Evolutionary conservation across 225 moss, liverwort and hornwort species (phyloP), one percentile per base, ranked within the genome.

Genomic region (Physcomitrellopsis africana): DNA sequence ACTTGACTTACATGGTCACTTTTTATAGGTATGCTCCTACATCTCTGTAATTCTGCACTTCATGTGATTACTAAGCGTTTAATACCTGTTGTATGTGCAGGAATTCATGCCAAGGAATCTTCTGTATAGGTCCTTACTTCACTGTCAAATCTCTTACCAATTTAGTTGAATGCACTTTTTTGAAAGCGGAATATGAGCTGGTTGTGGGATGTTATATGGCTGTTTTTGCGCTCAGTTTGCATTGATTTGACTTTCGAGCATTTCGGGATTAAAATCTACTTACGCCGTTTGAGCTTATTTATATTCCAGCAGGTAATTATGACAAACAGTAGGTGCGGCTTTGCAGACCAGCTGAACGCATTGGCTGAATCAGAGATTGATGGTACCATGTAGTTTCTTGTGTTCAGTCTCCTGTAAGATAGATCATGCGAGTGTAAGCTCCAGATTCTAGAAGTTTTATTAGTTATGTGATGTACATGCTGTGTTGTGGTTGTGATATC

Each of bases 261-360:
- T 43, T 67, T 53, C 63, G 20, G 57, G 67, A 44, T 69, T 65
- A 0, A 24, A 13, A 37, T 27, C 0, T 51, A 29, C 49, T 69
- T 52, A 23, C 54, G 46, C 42, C 29, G 44, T 53, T 72, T 65
- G 78, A 47, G 60, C 74, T 74, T 60, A 79, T 75, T 69, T 75
- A 56, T 53, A 79, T 53, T 73, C 37, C n/a, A 73, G 60, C 74
- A 80, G 80, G 80, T 74, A 74, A 80, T 63, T 69, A 23, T 56
- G 46, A 63, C 69, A 17, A 44, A 42, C 56, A 57, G 23, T 56
- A 69, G 63, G 54, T 62, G 56, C 63, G 69, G 69, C 75, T 82
- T 59, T 75, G 79, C 71, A 71, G 75, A 79, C 78, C 71, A 71
- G 70, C 73, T 67, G 55, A 37, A 67, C 65, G 71, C 75, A 75